Base-by-base conservation (phyloP, 768 basidiomycete genomes). In the Auricularia heimuer region DNA sequence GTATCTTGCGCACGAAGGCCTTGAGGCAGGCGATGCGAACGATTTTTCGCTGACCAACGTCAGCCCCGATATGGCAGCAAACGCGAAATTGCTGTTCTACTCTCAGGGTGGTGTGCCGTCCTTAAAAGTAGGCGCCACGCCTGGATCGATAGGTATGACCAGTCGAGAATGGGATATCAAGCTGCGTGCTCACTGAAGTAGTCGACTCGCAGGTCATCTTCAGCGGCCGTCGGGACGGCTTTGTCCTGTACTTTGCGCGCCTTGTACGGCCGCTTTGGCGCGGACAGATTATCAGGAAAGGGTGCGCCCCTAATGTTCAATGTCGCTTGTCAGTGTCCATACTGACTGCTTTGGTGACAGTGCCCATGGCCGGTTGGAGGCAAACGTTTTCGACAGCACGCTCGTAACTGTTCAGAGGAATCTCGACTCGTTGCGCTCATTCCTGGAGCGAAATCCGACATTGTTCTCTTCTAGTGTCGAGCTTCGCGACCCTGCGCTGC, bases 261-360 rank as follows among this genome's bases (percentile, higher is more conserved):
- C 80, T 97, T 33, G 77, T 97, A 24, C 79, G 93, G 37, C 90
- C 93, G 1, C 80, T 97, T 66, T 98, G 97, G 96, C 89, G 86
- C 69, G 79, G 82, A 62, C 92, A 87, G 70, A 76, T 99, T 63
- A 91, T 89, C 2, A 81, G 78, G 63, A 68, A 79, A 24, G 79
- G 83, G 91, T 89, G 74, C 63, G 54, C 63, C 11, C 11, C 61
- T 14, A 16, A 54, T 62, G n/a, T 44, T 65, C 24, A 33, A 10
- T 16, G 35, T 44, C 56, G 60, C 61, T 7, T 42, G 39, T 8
- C 8, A 42, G 39, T 4, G 2, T 7, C 3, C 8, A 29, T 62
- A 34, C 51, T 35, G 3, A 14, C 63, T 56, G 62, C 54, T 11
- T 37, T 16, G 7, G 44, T 11, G 29, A 45, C 24, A 62, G 63